A percentile compares a stretch with the other conserved stretches of the same genome.
phyloP scores from a whole-genome alignment of 179 eudicot species.

The Silene noctiflora region DNA sequence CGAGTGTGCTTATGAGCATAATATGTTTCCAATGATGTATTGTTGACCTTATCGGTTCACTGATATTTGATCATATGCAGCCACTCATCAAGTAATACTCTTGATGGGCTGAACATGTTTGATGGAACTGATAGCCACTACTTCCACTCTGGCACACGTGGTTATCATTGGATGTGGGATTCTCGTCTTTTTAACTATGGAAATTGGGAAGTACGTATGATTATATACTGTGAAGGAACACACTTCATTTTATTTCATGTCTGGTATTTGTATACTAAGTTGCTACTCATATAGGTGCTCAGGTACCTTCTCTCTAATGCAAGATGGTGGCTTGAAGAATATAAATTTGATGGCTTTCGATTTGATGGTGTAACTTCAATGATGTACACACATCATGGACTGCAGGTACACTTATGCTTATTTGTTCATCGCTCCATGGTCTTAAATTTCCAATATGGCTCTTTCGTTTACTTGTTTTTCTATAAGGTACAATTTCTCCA shows the following conservation, averaged over 20 bases:
- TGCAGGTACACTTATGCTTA: slow-evolving; percentile 48
- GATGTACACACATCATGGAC: slow-evolving; percentile 99
- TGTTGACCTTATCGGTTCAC: not conserved
- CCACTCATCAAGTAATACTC: slow-evolving; percentile 79
- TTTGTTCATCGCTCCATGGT: not conserved
- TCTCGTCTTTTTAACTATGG: slow-evolving; percentile 96
- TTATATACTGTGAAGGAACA: slow-evolving; percentile 9
- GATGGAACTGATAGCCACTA: slow-evolving; percentile 97
- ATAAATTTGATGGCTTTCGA: slow-evolving; percentile 97
- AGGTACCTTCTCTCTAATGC: slow-evolving; percentile 95
- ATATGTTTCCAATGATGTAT: not conserved
- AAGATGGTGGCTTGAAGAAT: slow-evolving; percentile 99
- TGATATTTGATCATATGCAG: slow-evolving; percentile 42
- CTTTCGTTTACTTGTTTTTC: slow-evolving; percentile 1
- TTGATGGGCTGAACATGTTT: slow-evolving; percentile 97
- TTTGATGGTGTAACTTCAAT: slow-evolving; percentile 99
- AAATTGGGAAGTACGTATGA: slow-evolving; percentile 78
- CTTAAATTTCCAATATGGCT: not conserved
- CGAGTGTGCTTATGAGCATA: not conserved
- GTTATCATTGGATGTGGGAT: slow-evolving; percentile 99
- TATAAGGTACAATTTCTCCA: not conserved
- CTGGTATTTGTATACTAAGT: slow-evolving; percentile 14
- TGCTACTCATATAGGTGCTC: slow-evolving; percentile 55
- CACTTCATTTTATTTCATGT: not conserved
- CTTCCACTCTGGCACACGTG: slow-evolving; percentile 97